These are phyloP conservation scores for Cytospora mali DNA, from an alignment of 2,329 filamentous ascomycete genomes.

Conservation along the genomic window DNA sequence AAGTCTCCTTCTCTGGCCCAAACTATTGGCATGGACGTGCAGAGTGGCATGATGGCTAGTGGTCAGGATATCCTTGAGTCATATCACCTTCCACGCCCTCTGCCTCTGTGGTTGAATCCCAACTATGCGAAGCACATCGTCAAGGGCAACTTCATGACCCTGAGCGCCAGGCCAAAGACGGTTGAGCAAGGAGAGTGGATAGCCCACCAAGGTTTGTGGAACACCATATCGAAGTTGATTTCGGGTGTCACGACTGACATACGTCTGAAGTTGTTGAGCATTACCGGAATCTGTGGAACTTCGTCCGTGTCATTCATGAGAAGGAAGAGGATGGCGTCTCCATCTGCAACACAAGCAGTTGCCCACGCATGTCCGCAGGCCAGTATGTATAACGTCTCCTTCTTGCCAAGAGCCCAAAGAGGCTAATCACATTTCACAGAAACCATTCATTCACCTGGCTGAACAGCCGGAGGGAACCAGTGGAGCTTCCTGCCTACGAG, in stretches of 20 bases:
- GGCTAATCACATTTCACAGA: constrained; percentile 40
- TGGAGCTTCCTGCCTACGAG: constrained; percentile 88
- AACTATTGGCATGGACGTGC: constrained; percentile 69
- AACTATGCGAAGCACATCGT: constrained; percentile 83
- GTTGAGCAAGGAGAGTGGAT: constrained; percentile 96
- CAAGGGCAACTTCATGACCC: constrained; percentile 95
- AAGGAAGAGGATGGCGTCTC: constrained; percentile 75
- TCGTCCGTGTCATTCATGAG: constrained; percentile 86
- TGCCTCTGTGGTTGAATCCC: constrained; percentile 75
- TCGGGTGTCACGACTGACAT: constrained; percentile 22
- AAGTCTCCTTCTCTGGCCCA: constrained; percentile 66
- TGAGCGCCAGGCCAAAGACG: constrained; percentile 89
- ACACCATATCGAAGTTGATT: background rate
- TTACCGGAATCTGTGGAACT: constrained; percentile 84
- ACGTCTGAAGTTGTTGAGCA: constrained; percentile 77
- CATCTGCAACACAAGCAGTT: constrained; percentile 82
- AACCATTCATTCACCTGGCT: constrained; percentile 97
- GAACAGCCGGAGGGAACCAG: constrained; percentile 81
- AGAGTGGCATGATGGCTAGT: constrained; percentile 49
- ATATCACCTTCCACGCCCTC: constrained; percentile 66
- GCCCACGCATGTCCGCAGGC: constrained; percentile 93
- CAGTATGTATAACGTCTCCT: constrained; percentile 62
- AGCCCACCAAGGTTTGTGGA: constrained; percentile 81
- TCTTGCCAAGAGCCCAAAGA: background rate
- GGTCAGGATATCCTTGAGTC: constrained; percentile 59